Evolutionary conservation across 306 rosid species (phyloP).

Genomic region (Luffa acutangula): DNA sequence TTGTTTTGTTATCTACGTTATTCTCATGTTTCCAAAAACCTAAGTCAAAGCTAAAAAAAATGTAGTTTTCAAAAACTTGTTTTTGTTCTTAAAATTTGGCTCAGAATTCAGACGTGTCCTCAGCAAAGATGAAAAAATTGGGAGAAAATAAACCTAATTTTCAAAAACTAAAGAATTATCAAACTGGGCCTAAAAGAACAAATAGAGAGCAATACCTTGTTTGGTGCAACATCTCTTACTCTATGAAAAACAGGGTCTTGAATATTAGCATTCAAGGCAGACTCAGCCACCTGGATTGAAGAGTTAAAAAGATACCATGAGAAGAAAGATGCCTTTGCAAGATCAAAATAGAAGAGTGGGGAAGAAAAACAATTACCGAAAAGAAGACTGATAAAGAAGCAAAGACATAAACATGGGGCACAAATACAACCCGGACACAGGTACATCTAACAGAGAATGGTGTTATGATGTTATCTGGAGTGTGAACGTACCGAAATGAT

Average conservation of each 20-base stretch:
- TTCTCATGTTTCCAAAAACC: too few species aligned
- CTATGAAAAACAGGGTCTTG: conserved; percentile 54
- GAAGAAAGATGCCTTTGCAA: background rate
- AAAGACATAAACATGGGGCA: background rate
- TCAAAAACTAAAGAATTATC: too few species aligned
- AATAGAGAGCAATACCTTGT: conserved; percentile 43
- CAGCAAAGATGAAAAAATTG: too few species aligned
- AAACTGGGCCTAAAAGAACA: background rate
- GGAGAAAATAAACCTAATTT: too few species aligned
- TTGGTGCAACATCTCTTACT: conserved; percentile 96
- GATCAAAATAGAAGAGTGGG: background rate
- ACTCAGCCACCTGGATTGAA: conserved; percentile 65
- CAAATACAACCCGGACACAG: background rate
- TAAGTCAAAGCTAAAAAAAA: too few species aligned
- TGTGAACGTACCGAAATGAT: conserved; percentile 55
- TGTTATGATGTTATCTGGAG: background rate
- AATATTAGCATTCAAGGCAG: conserved; percentile 52
- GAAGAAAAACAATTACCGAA: background rate
- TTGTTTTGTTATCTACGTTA: too few species aligned
- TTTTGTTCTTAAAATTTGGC: too few species aligned
- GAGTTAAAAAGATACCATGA: conserved; percentile 2
- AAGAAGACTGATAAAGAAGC: background rate
- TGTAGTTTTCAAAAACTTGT: too few species aligned
- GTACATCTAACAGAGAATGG: background rate
- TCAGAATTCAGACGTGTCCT: too few species aligned